Evolutionary conservation across 176 grass and related monocot genomes (phyloP).

Genomic region (Cymbopogon citratus): DNA sequence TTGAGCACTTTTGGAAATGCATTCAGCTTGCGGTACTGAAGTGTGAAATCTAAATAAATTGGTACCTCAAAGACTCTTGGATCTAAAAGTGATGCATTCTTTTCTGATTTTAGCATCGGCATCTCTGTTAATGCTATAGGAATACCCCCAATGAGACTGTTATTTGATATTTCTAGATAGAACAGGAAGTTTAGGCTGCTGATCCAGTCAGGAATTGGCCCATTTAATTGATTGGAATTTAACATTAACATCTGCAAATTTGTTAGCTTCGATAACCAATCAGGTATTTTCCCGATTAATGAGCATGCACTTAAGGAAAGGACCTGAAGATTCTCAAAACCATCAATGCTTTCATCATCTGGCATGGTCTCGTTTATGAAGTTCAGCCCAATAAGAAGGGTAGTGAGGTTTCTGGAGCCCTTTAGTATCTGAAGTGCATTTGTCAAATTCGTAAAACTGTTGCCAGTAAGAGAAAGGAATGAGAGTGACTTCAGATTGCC

Average conservation of each 20-base stretch:
- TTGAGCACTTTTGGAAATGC: constrained; percentile 23
- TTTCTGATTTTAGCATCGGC: constrained; percentile 16
- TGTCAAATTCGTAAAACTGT: too few relatives aligned
- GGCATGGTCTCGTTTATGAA: too few relatives aligned
- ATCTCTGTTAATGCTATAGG: constrained; percentile 17
- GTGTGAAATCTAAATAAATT: background rate
- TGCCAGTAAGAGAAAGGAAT: too few relatives aligned
- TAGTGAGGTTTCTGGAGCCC: too few relatives aligned
- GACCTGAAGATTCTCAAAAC: too few relatives aligned
- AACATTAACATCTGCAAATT: constrained; percentile 37
- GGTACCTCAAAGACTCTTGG: constrained; percentile 27
- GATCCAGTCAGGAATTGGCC: constrained; percentile 33
- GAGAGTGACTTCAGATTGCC: too few relatives aligned
- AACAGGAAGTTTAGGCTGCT: constrained; percentile 27
- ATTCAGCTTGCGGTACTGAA: constrained; percentile 15
- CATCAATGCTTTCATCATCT: too few relatives aligned
- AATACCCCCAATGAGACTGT: constrained; percentile 26
- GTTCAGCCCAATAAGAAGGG: too few relatives aligned
- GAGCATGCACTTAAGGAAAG: too few relatives aligned
- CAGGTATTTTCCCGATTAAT: constrained; percentile 14
- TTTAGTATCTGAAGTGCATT: too few relatives aligned
- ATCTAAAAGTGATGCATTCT: background rate
- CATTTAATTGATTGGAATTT: constrained; percentile 12
- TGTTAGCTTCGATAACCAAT: constrained; percentile 27
- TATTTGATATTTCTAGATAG: constrained; percentile 30